These are phyloP conservation scores for Soucietia sequanensis DNA, from an alignment of 805 yeast species.

Conservation along the genomic window DNA sequence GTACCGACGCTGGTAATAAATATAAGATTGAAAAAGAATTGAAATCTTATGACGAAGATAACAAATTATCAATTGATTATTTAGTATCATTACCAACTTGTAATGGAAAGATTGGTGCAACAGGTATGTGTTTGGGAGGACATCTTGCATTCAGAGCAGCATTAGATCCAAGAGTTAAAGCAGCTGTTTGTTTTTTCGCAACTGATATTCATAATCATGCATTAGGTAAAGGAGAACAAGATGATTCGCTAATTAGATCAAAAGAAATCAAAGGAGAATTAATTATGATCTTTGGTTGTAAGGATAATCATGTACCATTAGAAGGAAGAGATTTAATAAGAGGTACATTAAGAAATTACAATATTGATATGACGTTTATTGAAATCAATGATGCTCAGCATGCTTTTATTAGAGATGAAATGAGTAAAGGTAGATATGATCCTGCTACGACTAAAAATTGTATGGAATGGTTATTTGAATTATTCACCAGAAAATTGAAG, in stretches of 20 bases:
- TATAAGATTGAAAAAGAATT: slow-evolving; percentile 67
- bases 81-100: slow-evolving; percentile 57
- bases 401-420: slow-evolving; percentile 78
- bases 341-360: slow-evolving; percentile 52
- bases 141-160: slow-evolving; percentile 74
- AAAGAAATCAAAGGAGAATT: slow-evolving; percentile 58
- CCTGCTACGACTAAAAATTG: slow-evolving; percentile 72
- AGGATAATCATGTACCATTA: slow-evolving; percentile 78
- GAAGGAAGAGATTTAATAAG: slow-evolving; percentile 75
- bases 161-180: slow-evolving; percentile 60
- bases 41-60: slow-evolving; percentile 75
- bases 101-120: slow-evolving; percentile 72
- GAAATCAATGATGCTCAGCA: slow-evolving; percentile 81
- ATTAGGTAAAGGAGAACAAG: slow-evolving; percentile 61
- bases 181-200: slow-evolving; percentile 75
- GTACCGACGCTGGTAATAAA: slow-evolving; percentile 72
- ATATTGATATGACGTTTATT: slow-evolving; percentile 65
- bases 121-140: slow-evolving; percentile 88
- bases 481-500: slow-evolving; percentile 67
- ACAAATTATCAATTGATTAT: slow-evolving; percentile 60
- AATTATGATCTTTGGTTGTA: slow-evolving; percentile 71
- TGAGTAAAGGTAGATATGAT: slow-evolving; percentile 78
- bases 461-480: slow-evolving; percentile 64
- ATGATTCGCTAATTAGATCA: slow-evolving; percentile 61
- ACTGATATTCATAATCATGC: slow-evolving; percentile 74